A percentile compares a stretch with the other conserved stretches of the same genome.
These are phyloP conservation scores for Linnemannia zychae DNA, from an alignment of 192 early-diverging fungal species.

Conservation along the genomic window DNA sequence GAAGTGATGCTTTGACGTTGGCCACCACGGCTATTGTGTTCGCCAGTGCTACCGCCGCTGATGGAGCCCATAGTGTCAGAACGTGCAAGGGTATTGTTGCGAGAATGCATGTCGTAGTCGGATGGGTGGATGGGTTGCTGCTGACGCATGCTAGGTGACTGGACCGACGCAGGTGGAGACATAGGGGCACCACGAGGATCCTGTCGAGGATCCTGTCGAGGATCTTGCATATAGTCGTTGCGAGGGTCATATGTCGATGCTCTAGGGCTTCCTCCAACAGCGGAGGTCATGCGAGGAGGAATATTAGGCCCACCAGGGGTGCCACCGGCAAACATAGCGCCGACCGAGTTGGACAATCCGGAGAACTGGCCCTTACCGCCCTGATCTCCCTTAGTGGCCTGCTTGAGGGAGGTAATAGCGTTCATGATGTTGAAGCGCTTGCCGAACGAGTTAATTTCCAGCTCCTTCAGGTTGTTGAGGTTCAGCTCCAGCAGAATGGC, in stretches of 20 bases:
- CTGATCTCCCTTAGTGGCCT: constrained; percentile 30
- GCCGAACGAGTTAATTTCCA: constrained; percentile 71
- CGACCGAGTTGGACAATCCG: constrained; percentile 5
- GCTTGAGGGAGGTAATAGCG: constrained; percentile 65
- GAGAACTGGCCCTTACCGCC: constrained; percentile 7
- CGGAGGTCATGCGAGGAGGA: constrained; percentile 27
- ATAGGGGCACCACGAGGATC: constrained; percentile 18
- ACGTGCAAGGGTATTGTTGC: constrained; percentile 18
- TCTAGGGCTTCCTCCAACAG: constrained; percentile 11
- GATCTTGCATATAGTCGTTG: constrained; percentile 13
- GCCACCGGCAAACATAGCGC: constrained; percentile 14
- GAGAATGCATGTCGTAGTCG: constrained; percentile 24
- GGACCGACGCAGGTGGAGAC: constrained; percentile 24
- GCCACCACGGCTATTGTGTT: constrained; percentile 8
- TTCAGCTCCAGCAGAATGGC: constrained; percentile 68
- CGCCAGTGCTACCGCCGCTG: constrained; percentile 19
- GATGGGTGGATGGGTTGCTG: neutral
- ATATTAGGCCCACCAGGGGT: constrained; percentile 22
- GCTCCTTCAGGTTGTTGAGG: constrained; percentile 72
- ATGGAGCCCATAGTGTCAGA: constrained; percentile 29
- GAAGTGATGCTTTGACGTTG: constrained; percentile 31
- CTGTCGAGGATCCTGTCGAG: constrained; percentile 19
- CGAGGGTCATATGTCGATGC: constrained; percentile 26
- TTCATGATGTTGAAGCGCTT: constrained; percentile 75
- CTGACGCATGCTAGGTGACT: constrained; percentile 30